Evolutionary conservation across 2,329 filamentous ascomycete genomes (phyloP).

Genomic region (Pyricularia grisea): DNA sequence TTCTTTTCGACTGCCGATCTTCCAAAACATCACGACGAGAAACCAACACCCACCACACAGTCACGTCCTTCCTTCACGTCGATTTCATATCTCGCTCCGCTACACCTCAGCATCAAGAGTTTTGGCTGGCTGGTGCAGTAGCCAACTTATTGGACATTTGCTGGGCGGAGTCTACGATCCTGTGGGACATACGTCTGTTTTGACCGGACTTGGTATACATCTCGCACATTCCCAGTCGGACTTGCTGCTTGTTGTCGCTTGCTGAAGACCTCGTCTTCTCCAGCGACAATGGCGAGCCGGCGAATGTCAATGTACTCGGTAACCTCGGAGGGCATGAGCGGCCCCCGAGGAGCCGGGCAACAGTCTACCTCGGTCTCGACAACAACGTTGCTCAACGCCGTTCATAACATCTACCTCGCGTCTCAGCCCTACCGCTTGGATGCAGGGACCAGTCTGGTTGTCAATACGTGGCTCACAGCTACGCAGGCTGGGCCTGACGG

Average conservation of each 20-base stretch:
- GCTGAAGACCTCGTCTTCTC: slow-evolving; percentile 1
- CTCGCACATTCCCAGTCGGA: not conserved
- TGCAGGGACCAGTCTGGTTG: slow-evolving; percentile 80
- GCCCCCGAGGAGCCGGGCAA: slow-evolving; percentile 48
- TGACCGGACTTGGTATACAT: not conserved
- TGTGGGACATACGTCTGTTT: not conserved
- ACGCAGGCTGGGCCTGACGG: slow-evolving; percentile 61
- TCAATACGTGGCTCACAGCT: slow-evolving; percentile 92
- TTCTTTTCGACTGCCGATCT: not conserved
- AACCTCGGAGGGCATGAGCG: slow-evolving; percentile 52
- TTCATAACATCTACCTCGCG: slow-evolving; percentile 81
- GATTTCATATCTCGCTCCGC: not conserved
- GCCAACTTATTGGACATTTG: not conserved
- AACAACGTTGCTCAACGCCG: slow-evolving; percentile 81
- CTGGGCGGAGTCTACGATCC: not conserved
- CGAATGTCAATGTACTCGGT: slow-evolving; percentile 63
- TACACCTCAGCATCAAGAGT: not conserved
- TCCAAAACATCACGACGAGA: not conserved
- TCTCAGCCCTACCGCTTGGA: slow-evolving; percentile 80
- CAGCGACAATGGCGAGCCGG: slow-evolving; percentile 42
- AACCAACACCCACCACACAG: not conserved
- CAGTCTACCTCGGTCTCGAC: slow-evolving; percentile 78
- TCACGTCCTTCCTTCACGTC: not conserved
- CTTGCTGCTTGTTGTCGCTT: not conserved
- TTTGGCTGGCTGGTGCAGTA: not conserved